Base-by-base conservation (phyloP, 257 asterid genomes). In the Linderniella brevidens region DNA sequence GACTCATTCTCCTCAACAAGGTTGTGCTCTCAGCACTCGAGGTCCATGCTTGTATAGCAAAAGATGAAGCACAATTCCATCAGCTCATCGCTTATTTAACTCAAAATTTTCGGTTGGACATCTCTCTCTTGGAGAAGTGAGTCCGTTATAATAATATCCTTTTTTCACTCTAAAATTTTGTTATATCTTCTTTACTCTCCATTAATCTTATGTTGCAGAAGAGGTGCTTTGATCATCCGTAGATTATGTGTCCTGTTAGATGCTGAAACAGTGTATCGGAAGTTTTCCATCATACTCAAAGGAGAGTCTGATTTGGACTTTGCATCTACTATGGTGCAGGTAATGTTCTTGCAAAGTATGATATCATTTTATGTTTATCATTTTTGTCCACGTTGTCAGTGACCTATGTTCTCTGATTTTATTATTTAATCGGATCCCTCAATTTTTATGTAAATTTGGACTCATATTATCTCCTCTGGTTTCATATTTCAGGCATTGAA, bases 31-130 rank as follows among this genome's bases (percentile, higher is more conserved):
- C 86, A 79, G 96, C 74, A 58, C 95, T 92, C 58, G 86, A 92
- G 64, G 95, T 92, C 64, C 99, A 92, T 67, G 99, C 99, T 37
- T 70, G 95, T 73, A 92, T 92, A 54, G 99, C 99, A 55, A 61
- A 72, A 71, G 99, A 92, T 39, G 88, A 72, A 52, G 63, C 58
- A 46, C 92, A 92, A 68, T 92, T 92, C 57, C 74, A 63, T 61
- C 86, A 86, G 68, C 92, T 92, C 57, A 66, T 80, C 39, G 76
- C 75, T 49, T 75, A 68, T 63, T 69, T 92, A 37, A 72, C 86
- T 62, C 84, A 86, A 51, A 82, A 69, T 58, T 86, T 92, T 48
- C 79, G 61, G 50, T 59, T 71, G 17, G 94, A 92, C 77, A 60
- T 69, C 69, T 86, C 99, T 58, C 94, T 92, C 50, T 60, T 92